A percentile compares a stretch with the other conserved stretches of the same genome.
These are phyloP conservation scores for Diaporthe eres DNA, from an alignment of 2,329 filamentous ascomycete genomes.

Conservation along the genomic window DNA sequence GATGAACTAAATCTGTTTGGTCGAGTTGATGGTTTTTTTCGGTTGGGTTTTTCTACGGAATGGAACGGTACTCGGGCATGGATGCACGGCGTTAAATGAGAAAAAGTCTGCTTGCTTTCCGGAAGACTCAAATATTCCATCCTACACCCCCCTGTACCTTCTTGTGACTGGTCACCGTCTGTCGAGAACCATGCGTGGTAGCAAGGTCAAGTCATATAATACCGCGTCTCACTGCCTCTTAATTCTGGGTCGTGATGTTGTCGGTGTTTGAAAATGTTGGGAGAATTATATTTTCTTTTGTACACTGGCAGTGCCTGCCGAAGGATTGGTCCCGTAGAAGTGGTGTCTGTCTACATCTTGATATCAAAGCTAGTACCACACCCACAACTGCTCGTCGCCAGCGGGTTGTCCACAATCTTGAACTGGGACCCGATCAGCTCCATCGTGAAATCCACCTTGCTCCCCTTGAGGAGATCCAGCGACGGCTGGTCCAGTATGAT, in stretches of 20 bases:
- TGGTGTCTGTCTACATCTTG: constrained; percentile 65
- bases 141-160: constrained; percentile 38
- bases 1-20: constrained; percentile 84
- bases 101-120: constrained; percentile 43
- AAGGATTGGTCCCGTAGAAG: not conserved
- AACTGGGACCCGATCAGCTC: constrained; percentile 93
- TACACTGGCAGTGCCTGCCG: not conserved
- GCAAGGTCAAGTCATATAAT: constrained; percentile 36
- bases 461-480: constrained; percentile 89
- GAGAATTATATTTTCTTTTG: constrained; percentile 32
- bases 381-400: constrained; percentile 93
- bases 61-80: constrained; percentile 47
- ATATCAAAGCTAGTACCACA: constrained; percentile 99
- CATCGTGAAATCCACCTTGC: constrained; percentile 96
- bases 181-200: constrained; percentile 33
- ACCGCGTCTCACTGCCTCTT: constrained; percentile 32
- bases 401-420: constrained; percentile 94
- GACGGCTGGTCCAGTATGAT: constrained; percentile 91
- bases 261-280: constrained; percentile 19
- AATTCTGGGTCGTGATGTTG: constrained; percentile 26
- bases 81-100: constrained; percentile 54
- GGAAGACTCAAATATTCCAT: constrained; percentile 38
- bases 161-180: constrained; percentile 40
- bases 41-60: constrained; percentile 49
- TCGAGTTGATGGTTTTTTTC: constrained; percentile 41